phyloP scores from a whole-genome alignment of 345 rosid species.

The Rubroshorea leprosula region DNA sequence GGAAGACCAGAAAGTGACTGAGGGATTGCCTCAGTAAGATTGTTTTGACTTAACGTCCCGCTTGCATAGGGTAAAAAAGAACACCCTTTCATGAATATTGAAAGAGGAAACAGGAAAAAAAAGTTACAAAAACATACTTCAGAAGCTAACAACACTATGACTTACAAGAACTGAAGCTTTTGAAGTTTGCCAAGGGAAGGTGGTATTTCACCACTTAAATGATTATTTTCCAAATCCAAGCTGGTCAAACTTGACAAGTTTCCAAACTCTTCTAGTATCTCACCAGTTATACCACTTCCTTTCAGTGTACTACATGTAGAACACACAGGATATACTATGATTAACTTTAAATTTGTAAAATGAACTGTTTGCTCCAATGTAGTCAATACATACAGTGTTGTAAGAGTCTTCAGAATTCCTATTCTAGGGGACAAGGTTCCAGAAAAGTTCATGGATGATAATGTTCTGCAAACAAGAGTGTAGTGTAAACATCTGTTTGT shows the following conservation, averaged over 20 bases:
- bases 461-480: slow-evolving; percentile 53
- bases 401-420: slow-evolving; percentile 55
- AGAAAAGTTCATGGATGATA: slow-evolving; percentile 73
- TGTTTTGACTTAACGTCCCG: slow-evolving; percentile 88
- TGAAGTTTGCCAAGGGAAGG: slow-evolving; percentile 72
- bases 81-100: background rate
- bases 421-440: slow-evolving; percentile 69
- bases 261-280: slow-evolving; percentile 80
- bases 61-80: slow-evolving; percentile 14
- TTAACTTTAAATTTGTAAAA: background rate
- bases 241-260: slow-evolving; percentile 72
- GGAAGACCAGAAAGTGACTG: slow-evolving; percentile 54
- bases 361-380: slow-evolving; percentile 5
- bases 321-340: slow-evolving; percentile 5
- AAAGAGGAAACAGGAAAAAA: background rate
- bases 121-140: slow-evolving; percentile 6
- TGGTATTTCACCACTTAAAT: slow-evolving; percentile 73
- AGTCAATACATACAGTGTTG: slow-evolving; percentile 60
- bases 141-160: slow-evolving; percentile 16
- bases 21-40: slow-evolving; percentile 73
- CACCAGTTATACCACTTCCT: slow-evolving; percentile 85
- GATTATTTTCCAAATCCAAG: slow-evolving; percentile 88
- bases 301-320: slow-evolving; percentile 58
- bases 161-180: slow-evolving; percentile 93
- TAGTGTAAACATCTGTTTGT: background rate